Base-by-base conservation (phyloP, 768 basidiomycete species). In the Naematelia encephala region DNA sequence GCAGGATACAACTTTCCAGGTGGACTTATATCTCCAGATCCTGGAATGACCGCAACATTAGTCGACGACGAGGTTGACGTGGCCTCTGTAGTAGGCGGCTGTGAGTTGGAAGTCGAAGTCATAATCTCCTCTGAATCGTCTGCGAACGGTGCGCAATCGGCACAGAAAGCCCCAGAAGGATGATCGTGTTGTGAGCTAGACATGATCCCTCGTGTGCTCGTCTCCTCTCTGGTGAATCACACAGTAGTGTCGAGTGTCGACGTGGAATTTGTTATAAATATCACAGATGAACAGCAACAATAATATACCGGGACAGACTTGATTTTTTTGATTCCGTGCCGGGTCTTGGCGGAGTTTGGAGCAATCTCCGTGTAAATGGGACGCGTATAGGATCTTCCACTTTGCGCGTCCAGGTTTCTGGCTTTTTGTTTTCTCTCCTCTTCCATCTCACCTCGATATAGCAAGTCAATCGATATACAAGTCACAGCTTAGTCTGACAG, bases 1-100 rank as follows among this genome's bases (percentile, higher is more conserved):
- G 82, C 82, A 2, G 88, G 84, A 3, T 63, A 57, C 2, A 66
- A 28, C 13, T 49, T 52, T 50, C 58, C 72, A 72, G 23, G 76
- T 70, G 43, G 67, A 8, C 5, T 65, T 62, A 62, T 73, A 62
- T 30, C 42, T 23, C 29, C 26, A 30, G 14, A n/a, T 34, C 21
- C 34, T 23, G 51, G 4, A 11, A 4, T 55, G 4, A 22, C 14
- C 14, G 51, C 5, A 16, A 3, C n/a, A 8, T n/a, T 30, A 39
- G 26, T 30, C 51, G 51, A 30, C 19, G 51, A 19, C 21, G 51
- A 3, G 19, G 53, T 22, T 27, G 48, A 50, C 11, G 48, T 4
- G 48, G 48, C 22, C 22, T 22, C 48, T 3, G 19, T 26, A 16
- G 25, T 14, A 8, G 34, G 34, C n/a, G 4, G 44, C n/a, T 4